Evolutionary conservation across 2,329 filamentous ascomycete species (phyloP).

Genomic region (Penicillium sclerotigenum): DNA sequence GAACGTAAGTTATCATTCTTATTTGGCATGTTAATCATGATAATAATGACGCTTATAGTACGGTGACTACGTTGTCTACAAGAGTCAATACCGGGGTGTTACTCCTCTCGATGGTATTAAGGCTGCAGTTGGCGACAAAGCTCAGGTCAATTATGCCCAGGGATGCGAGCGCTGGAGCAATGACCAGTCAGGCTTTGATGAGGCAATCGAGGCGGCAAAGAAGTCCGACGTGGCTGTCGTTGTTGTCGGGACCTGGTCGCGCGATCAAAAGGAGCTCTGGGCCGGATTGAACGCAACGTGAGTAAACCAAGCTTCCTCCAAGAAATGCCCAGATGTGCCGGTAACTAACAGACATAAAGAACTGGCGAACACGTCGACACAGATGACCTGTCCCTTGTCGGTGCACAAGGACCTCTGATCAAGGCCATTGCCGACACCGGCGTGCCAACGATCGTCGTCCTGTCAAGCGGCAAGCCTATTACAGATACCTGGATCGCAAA

Average conservation of each 20-base stretch:
- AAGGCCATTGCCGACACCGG: conserved; percentile 65
- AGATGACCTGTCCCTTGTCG: conserved; percentile 62
- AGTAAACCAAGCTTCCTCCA: conserved; percentile 2
- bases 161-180: conserved; percentile 72
- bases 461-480: conserved; percentile 67
- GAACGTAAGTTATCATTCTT: conserved; percentile 52
- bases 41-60: conserved; percentile 46
- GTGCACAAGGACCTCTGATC: conserved; percentile 66
- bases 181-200: conserved; percentile 64
- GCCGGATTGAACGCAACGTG: conserved; percentile 64
- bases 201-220: conserved; percentile 63
- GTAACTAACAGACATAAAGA: conserved; percentile 9
- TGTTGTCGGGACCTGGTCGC: conserved; percentile 71
- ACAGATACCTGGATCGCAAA: conserved; percentile 70
- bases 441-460: conserved; percentile 65
- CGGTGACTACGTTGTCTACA: conserved; percentile 69
- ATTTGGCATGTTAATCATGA: not conserved
- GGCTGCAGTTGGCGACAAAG: conserved; percentile 54
- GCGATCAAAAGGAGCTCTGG: conserved; percentile 71
- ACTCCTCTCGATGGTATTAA: conserved; percentile 69
- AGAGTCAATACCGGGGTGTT: conserved; percentile 61
- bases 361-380: conserved; percentile 72
- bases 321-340: not conserved
- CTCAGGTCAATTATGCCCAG: conserved; percentile 62
- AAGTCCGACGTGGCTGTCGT: conserved; percentile 70